Percentiles rank a stretch among this genome's conserved stretches.
Conservation (phyloP, 257 asterid genomes). For the Ilex asprella region DNA sequence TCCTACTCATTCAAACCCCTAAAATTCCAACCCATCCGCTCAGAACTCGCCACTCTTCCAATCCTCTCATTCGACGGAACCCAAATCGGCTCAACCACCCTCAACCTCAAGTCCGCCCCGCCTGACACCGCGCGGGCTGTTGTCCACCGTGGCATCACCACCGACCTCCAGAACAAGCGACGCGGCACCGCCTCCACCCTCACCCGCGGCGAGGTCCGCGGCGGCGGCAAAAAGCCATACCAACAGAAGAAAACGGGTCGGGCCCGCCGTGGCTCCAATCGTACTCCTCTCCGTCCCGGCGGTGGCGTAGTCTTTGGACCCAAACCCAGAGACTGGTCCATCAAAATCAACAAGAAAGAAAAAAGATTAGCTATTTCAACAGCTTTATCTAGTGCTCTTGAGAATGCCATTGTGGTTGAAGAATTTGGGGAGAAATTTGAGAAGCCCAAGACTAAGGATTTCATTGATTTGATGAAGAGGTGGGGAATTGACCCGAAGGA, state of each 20-base stretch:
- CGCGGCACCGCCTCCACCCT: constrained; percentile 97
- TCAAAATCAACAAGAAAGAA: constrained; percentile 82
- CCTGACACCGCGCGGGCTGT: constrained; percentile 89
- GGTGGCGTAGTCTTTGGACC: constrained; percentile 96
- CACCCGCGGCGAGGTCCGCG: constrained; percentile 89
- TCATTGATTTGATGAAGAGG: constrained; percentile 66
- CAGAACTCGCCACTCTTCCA: constrained; percentile 66
- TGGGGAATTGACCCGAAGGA: constrained; percentile 85
- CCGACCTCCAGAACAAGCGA: constrained; percentile 90
- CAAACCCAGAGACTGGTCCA: constrained; percentile 89
- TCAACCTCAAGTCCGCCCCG: constrained; percentile 70
- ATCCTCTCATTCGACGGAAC: constrained; percentile 77
- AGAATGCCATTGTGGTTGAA: constrained; percentile 71
- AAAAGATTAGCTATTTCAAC: constrained; percentile 81
- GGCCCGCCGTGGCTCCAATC: constrained; percentile 85
- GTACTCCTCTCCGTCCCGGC: constrained; percentile 94
- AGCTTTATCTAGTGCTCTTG: constrained; percentile 70
- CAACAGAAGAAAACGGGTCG: constrained; percentile 85
- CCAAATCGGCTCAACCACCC: constrained; percentile 68
- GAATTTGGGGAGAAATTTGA: constrained; percentile 74
- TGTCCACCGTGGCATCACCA: constrained; percentile 86
- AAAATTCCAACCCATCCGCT: constrained; percentile 22
- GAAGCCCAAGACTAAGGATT: constrained; percentile 80
- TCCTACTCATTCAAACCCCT: constrained; percentile 13
- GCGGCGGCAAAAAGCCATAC: constrained; percentile 85